phyloP scores from a whole-genome alignment of 108 stramenopile species.

The Skeletonema marinoi region DNA sequence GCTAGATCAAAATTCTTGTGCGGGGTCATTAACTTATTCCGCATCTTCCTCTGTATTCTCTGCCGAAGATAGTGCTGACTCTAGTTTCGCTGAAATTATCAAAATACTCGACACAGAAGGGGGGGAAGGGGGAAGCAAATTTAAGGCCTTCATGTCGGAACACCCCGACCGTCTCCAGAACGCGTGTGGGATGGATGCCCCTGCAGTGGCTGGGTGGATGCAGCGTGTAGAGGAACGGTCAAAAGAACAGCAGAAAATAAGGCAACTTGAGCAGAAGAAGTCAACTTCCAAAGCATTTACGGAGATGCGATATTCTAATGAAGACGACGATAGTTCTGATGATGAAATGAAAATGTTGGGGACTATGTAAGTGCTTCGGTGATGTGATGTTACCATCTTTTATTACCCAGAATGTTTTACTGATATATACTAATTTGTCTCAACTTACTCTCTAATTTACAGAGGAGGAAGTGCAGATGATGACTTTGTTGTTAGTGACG shows the following conservation, averaged over 20 bases:
- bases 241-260: constrained; percentile 20
- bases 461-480: constrained; percentile 4
- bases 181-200: constrained; percentile 8
- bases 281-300: neutral
- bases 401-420: neutral
- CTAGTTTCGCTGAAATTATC: constrained; percentile 47
- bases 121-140: constrained; percentile 19
- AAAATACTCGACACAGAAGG: constrained; percentile 42
- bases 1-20: constrained; percentile 35
- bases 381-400: neutral
- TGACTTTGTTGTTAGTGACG: neutral
- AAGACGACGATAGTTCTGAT: neutral
- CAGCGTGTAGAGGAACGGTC: constrained; percentile 33
- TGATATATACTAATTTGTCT: neutral
- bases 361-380: constrained; percentile 2
- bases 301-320: neutral
- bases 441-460: neutral
- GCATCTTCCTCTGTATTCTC: constrained; percentile 40
- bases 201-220: constrained; percentile 45
- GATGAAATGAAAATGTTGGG: constrained; percentile 5
- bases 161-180: neutral
- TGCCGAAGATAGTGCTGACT: constrained; percentile 29
- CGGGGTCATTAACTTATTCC: constrained; percentile 44
- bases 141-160: constrained; percentile 34
- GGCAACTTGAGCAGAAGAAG: constrained; percentile 15